Conservation (phyloP, 1,284 basidiomycete genomes). For the Cryptococcus sp. region DNA sequence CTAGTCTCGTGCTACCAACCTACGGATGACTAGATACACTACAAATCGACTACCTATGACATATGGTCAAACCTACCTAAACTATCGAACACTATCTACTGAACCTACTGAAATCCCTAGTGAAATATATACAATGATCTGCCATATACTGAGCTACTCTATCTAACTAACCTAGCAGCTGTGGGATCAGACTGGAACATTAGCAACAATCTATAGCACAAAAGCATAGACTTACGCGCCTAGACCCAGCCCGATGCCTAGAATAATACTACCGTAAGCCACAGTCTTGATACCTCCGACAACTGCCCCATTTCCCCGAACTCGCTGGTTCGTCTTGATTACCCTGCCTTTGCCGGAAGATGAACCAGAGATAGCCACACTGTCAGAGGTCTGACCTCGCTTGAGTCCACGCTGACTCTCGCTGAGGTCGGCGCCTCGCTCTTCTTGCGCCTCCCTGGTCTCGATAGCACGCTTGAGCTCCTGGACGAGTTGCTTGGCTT, state of each 20-base stretch:
- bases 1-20: too few relatives aligned
- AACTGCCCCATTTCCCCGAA: slow-evolving; percentile 17
- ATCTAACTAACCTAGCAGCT: neutral
- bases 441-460: slow-evolving; percentile 38
- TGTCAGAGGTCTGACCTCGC: slow-evolving; percentile 33
- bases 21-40: too few relatives aligned
- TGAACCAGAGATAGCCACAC: slow-evolving; percentile 23
- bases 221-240: slow-evolving; percentile 28
- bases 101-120: neutral
- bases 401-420: slow-evolving; percentile 38
- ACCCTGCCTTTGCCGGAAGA: slow-evolving; percentile 28
- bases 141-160: neutral
- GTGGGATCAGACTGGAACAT: neutral
- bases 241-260: slow-evolving; percentile 43
- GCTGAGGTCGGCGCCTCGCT: slow-evolving; percentile 26
- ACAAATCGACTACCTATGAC: too few relatives aligned
- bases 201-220: neutral
- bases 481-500: slow-evolving; percentile 44
- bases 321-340: slow-evolving; percentile 38
- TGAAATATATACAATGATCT: neutral
- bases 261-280: slow-evolving; percentile 43
- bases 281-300: slow-evolving; percentile 6
- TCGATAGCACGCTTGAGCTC: slow-evolving; percentile 41
- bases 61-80: too few relatives aligned
- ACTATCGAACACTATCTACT: too few relatives aligned